Base-by-base conservation (phyloP, 441 rosid species). In the Theobroma grandiflorum region DNA sequence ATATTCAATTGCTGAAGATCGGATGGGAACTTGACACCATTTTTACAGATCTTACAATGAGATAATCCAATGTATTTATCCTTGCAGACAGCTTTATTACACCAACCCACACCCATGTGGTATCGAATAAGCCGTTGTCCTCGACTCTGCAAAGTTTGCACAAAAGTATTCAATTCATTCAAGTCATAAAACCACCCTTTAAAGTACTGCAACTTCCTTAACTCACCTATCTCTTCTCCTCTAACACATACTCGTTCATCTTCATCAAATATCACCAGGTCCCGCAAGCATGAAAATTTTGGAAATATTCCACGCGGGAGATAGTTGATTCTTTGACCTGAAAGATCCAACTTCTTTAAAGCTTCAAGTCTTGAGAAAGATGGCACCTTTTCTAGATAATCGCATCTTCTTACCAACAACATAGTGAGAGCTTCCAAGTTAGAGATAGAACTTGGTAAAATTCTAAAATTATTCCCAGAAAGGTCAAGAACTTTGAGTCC, bases 341-440 rank as follows among this genome's bases (percentile, higher is more conserved):
- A 3, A 15, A 72, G 75, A 11, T 72, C 5, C 42, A 72, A 50
- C 61, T 72, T 33, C 38, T 50, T 72, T 35, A 72, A 52, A 33
- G 2, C 62, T 72, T 6, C 14, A 50, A 50, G 20, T 6, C 33
- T 72, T 10, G 75, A 72, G 8, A 72, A 52, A n/a, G 43, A 72
- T 31, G 76, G 65, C 6, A 37, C 33, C 47, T 16, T 6, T 10
- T 8, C 33, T 55, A 73, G n/a, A 15, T 2, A 6, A 10, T 6
- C 7, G 55, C 76, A 73, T 2, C 16, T 2, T 18, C 1, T 3
- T 7, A 73, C 11, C 55, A 57, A 55, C 2, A 73, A 16, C 9
- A 37, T 5, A n/a, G 66, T 38, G 18, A 74, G 57, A 15, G 42
- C 43, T 14, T 59, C 12, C 55, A 59, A 59, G 2, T 26, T 14